Conservation (phyloP, 768 basidiomycete species). For the Coprinopsis sp. region DNA sequence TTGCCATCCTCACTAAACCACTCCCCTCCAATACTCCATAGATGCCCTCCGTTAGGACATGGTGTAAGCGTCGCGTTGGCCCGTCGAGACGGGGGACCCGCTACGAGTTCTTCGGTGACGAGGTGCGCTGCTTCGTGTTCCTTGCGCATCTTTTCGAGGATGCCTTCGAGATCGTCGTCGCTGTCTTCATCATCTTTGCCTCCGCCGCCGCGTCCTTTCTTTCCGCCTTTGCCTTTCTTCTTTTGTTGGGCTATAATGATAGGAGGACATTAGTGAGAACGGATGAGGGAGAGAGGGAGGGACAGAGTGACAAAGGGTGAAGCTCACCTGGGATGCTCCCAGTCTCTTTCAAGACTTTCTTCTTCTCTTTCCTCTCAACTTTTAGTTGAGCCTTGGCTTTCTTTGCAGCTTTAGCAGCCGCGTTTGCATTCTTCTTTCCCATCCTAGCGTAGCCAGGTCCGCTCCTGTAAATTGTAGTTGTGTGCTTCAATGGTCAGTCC, state of each 20-base stretch:
- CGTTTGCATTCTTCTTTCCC: slow-evolving; percentile 50
- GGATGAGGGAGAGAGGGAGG: no score
- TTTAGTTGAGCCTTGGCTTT: slow-evolving; percentile 67
- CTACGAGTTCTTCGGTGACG: slow-evolving; percentile 81
- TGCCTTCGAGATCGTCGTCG: slow-evolving; percentile 76
- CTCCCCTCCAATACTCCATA: slow-evolving; percentile 85
- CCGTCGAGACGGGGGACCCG: slow-evolving; percentile 76
- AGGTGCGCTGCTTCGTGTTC: slow-evolving; percentile 82
- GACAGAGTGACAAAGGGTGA: no score
- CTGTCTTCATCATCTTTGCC: slow-evolving; percentile 33
- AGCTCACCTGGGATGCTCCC: not conserved
- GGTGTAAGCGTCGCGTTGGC: slow-evolving; percentile 81
- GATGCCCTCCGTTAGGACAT: slow-evolving; percentile 74
- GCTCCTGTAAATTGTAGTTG: no score
- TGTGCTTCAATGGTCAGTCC: no score
- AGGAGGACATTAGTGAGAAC: no score
- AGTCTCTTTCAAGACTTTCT: slow-evolving; percentile 41
- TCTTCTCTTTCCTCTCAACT: slow-evolving; percentile 63
- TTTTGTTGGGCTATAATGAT: no score
- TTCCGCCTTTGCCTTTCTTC: slow-evolving; percentile 14
- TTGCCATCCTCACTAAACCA: slow-evolving; percentile 84
- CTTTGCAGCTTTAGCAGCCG: slow-evolving; percentile 56
- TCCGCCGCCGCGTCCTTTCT: slow-evolving; percentile 4
- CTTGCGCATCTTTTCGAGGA: slow-evolving; percentile 75
- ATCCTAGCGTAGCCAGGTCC: no score